Conservation (phyloP, 371 early-diverging fungal species). For the Syncephalastrum racemosum region DNA sequence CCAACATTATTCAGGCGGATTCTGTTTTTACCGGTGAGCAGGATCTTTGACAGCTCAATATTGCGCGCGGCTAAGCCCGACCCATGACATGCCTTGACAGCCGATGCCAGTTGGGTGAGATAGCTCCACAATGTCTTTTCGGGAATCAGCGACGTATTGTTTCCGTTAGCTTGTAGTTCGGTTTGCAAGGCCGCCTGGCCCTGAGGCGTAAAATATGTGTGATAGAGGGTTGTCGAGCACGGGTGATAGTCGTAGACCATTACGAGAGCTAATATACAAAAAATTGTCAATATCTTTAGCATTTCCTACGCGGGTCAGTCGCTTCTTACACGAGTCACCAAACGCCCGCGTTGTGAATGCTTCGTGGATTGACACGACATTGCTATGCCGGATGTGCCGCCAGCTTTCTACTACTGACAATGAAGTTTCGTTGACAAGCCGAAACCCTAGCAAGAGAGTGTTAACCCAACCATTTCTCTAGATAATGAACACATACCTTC, state of each 20-base stretch:
- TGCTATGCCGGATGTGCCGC: slow-evolving; percentile 81
- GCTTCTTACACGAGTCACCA: slow-evolving; percentile 81
- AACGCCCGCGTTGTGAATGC: slow-evolving; percentile 95
- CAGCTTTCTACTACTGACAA: slow-evolving; percentile 85
- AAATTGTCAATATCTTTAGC: background rate
- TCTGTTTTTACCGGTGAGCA: slow-evolving; percentile 82
- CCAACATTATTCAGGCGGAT: slow-evolving; percentile 84
- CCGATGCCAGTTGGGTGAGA: slow-evolving; percentile 83
- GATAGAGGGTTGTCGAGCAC: slow-evolving; percentile 69
- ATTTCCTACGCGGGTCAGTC: background rate
- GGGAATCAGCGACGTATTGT: slow-evolving; percentile 49
- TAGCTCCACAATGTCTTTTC: slow-evolving; percentile 88
- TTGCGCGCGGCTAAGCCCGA: slow-evolving; percentile 77
- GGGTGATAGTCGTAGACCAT: slow-evolving; percentile 93
- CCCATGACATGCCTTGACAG: slow-evolving; percentile 79
- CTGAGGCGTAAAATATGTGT: slow-evolving; percentile 65
- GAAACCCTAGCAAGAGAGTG: slow-evolving; percentile 47
- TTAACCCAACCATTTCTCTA: background rate
- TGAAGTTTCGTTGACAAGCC: slow-evolving; percentile 75
- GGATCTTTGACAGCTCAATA: slow-evolving; percentile 79
- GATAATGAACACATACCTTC: slow-evolving; percentile 51
- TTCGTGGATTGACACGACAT: slow-evolving; percentile 86
- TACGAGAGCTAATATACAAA: slow-evolving; percentile 58
- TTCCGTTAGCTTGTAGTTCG: slow-evolving; percentile 35
- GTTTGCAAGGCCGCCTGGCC: slow-evolving; percentile 50